Evolutionary conservation across 441 rosid genomes (phyloP).

Genomic region (Gossypium trilobum): DNA sequence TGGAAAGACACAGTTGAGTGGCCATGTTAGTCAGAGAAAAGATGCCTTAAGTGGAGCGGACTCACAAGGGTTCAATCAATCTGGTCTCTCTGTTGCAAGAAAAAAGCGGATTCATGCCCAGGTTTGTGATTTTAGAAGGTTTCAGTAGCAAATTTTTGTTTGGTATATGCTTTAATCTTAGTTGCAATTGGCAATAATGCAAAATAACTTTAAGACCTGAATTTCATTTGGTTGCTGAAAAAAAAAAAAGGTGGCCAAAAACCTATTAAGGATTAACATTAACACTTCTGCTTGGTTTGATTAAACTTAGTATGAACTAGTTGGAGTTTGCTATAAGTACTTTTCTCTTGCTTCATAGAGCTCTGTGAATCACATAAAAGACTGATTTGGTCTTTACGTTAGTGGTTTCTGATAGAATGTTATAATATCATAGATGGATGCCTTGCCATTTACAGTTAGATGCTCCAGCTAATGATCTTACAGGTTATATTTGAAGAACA

Average conservation of each 20-base stretch:
- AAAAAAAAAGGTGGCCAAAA: neutral
- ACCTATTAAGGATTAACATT: neutral
- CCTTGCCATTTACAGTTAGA: neutral
- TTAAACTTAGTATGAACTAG: neutral
- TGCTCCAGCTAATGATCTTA: neutral
- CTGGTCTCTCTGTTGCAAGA: constrained; percentile 58
- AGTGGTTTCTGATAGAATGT: neutral
- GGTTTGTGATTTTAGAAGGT: constrained; percentile 38
- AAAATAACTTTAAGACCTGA: neutral
- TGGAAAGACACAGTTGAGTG: constrained; percentile 54
- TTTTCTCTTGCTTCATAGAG: neutral
- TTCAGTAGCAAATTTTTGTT: constrained; percentile 11
- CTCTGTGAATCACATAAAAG: neutral
- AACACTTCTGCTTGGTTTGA: neutral
- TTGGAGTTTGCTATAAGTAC: neutral
- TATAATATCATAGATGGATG: neutral
- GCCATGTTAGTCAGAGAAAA: constrained; percentile 64
- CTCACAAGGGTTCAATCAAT: constrained; percentile 56
- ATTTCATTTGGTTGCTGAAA: neutral
- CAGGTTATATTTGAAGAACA: neutral
- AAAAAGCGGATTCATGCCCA: constrained; percentile 86
- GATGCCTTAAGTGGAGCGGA: constrained; percentile 61
- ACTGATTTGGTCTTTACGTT: neutral
- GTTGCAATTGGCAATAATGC: constrained; percentile 9
- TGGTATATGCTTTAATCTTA: constrained; percentile 2